Percentiles rank a stretch among this genome's conserved stretches.
phyloP scores from a whole-genome alignment of 2,329 filamentous ascomycete genomes.

The Botryotinia convoluta region DNA sequence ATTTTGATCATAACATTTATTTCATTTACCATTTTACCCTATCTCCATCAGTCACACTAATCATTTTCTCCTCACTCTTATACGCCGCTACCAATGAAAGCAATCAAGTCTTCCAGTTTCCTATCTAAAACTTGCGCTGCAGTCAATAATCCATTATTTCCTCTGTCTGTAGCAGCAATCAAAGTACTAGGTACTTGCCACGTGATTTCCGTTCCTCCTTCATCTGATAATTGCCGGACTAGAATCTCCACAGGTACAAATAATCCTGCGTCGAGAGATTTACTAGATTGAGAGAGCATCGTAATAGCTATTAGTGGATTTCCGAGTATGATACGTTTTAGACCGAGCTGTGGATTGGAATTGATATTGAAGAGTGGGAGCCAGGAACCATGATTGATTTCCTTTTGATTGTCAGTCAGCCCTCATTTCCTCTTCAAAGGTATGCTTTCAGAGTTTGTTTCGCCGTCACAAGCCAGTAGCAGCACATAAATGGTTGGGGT shows the following conservation, averaged over 20 bases:
- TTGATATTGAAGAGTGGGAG: conserved; percentile 25
- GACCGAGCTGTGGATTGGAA: conserved; percentile 19
- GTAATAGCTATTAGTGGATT: conserved; percentile 33
- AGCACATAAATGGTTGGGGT: background rate
- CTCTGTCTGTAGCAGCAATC: conserved; percentile 22
- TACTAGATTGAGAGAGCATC: conserved; percentile 28
- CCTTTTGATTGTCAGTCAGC: conserved; percentile 20
- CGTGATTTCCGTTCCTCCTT: conserved; percentile 25
- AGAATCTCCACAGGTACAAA: conserved; percentile 31
- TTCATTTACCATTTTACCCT: no score
- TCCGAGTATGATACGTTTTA: conserved; percentile 29
- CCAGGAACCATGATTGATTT: conserved; percentile 30
- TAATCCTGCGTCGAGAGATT: conserved; percentile 23
- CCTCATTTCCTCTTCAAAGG: background rate
- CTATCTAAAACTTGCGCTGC: conserved; percentile 25
- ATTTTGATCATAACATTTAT: background rate
- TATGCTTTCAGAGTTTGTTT: background rate
- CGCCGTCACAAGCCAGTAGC: background rate
- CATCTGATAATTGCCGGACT: conserved; percentile 23
- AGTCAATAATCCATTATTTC: conserved; percentile 19
- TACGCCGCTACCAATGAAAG: conserved; percentile 8
- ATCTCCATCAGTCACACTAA: background rate
- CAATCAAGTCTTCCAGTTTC: conserved; percentile 25
- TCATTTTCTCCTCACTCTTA: background rate
- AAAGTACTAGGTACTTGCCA: conserved; percentile 29